Evolutionary conservation across 768 basidiomycete species (phyloP).

Genomic region (Termitomyces sp.): DNA sequence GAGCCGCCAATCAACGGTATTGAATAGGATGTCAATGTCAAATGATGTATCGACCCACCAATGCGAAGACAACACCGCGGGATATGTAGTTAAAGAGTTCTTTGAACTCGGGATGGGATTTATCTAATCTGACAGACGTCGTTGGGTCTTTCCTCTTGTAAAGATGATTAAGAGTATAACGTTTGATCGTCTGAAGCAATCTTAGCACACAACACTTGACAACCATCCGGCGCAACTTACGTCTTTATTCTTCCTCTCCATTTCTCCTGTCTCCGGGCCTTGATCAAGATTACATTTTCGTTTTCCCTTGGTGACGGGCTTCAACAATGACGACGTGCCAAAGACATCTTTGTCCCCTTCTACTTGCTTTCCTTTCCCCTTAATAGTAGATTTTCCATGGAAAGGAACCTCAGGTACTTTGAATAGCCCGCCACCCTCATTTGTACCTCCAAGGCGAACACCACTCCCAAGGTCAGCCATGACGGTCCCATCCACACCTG

Average conservation of each 20-base stretch:
- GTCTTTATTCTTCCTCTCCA: constrained; percentile 60
- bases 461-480: constrained; percentile 32
- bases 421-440: constrained; percentile 31
- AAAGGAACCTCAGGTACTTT: constrained; percentile 47
- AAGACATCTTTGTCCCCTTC: constrained; percentile 30
- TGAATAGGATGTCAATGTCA: background rate
- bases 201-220: background rate
- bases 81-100: constrained; percentile 43
- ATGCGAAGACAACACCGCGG: constrained; percentile 45
- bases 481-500: constrained; percentile 14
- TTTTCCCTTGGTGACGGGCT: constrained; percentile 22
- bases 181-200: constrained; percentile 38
- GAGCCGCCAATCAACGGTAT: background rate
- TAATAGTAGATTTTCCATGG: constrained; percentile 19
- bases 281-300: constrained; percentile 19
- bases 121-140: constrained; percentile 25
- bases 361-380: constrained; percentile 35
- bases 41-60: constrained; percentile 28
- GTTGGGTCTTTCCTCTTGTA: constrained; percentile 33
- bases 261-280: constrained; percentile 17
- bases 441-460: constrained; percentile 24
- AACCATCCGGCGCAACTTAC: constrained; percentile 28
- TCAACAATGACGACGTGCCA: constrained; percentile 7
- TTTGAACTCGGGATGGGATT: constrained; percentile 47
- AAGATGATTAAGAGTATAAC: constrained; percentile 34